A percentile compares a stretch with the other conserved stretches of the same genome.
phyloP scores from a whole-genome alignment of 257 asterid species.

The Solanum stenotomum region DNA sequence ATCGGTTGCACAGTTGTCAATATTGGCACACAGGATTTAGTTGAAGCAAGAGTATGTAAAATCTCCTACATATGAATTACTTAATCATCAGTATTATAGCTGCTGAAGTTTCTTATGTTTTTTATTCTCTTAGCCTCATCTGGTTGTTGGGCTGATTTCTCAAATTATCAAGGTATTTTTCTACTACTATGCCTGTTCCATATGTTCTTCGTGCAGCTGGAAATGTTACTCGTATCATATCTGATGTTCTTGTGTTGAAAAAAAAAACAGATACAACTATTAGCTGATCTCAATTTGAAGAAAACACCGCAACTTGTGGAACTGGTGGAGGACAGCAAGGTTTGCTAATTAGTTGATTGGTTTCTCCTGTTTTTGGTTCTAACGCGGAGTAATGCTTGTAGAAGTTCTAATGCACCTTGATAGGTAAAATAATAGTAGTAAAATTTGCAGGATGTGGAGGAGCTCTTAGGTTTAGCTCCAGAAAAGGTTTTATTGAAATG shows the following conservation, averaged over 20 bases:
- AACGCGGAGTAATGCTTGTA: background rate
- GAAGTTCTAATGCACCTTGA: background rate
- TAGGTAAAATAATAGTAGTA: background rate
- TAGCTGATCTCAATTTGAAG: conserved; percentile 85
- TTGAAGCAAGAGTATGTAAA: conserved; percentile 73
- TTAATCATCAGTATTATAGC: background rate
- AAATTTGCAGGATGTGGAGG: conserved; percentile 69
- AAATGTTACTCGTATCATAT: background rate
- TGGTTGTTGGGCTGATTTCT: conserved; percentile 79
- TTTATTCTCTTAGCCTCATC: conserved; percentile 63
- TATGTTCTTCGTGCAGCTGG: background rate
- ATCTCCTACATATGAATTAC: background rate
- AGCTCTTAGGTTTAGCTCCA: conserved; percentile 65
- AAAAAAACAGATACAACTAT: conserved; percentile 64
- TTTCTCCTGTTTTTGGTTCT: background rate
- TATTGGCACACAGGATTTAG: conserved; percentile 89
- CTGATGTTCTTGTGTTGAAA: conserved; percentile 2
- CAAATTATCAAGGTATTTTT: conserved; percentile 80
- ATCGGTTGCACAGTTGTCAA: conserved; percentile 97
- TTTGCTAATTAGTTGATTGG: conserved; percentile 12
- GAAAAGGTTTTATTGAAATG: conserved; percentile 84
- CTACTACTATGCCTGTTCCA: background rate
- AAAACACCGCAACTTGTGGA: conserved; percentile 93
- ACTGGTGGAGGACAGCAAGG: conserved; percentile 87
- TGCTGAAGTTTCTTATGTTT: background rate